Conservation (phyloP, 345 rosid genomes). For the Jatropha curcas region DNA sequence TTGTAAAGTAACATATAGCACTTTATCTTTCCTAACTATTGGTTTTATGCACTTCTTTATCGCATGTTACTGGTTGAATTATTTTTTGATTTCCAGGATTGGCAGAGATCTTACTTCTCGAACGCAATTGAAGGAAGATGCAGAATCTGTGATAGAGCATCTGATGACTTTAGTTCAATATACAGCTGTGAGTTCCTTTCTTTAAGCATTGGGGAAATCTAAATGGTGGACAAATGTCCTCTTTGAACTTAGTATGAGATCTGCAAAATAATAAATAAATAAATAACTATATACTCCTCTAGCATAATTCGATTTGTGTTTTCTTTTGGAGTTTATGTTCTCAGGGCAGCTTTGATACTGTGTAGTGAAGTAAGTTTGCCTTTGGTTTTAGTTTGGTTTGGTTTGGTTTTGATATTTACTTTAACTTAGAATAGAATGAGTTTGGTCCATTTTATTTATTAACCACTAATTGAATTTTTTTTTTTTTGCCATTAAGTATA, state of each 20-base stretch:
- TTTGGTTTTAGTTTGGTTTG: too few relatives aligned
- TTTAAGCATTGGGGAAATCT: background rate
- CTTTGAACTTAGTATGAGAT: background rate
- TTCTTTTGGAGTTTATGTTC: too few relatives aligned
- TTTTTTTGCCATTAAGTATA: too few relatives aligned
- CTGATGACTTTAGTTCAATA: conserved; percentile 71
- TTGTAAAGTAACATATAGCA: conserved; percentile 68
- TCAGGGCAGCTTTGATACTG: too few relatives aligned
- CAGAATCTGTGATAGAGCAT: conserved; percentile 63
- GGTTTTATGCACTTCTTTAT: background rate
- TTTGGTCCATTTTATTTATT: too few relatives aligned
- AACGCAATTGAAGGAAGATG: conserved; percentile 72
- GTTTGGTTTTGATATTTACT: too few relatives aligned
- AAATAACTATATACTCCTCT: background rate
- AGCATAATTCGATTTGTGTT: too few relatives aligned
- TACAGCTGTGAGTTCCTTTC: conserved; percentile 72
- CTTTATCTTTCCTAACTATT: conserved; percentile 12
- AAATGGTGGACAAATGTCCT: background rate
- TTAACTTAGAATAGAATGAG: too few relatives aligned
- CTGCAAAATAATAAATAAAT: background rate
- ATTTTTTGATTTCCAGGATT: conserved; percentile 48
- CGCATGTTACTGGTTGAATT: background rate
- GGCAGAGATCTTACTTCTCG: conserved; percentile 49
- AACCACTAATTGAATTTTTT: too few relatives aligned
- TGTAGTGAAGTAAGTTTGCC: background rate